Percentiles rank a stretch among this genome's conserved stretches.
Conservation (phyloP, 768 basidiomycete species). For the Xerocomus spinulosus region DNA sequence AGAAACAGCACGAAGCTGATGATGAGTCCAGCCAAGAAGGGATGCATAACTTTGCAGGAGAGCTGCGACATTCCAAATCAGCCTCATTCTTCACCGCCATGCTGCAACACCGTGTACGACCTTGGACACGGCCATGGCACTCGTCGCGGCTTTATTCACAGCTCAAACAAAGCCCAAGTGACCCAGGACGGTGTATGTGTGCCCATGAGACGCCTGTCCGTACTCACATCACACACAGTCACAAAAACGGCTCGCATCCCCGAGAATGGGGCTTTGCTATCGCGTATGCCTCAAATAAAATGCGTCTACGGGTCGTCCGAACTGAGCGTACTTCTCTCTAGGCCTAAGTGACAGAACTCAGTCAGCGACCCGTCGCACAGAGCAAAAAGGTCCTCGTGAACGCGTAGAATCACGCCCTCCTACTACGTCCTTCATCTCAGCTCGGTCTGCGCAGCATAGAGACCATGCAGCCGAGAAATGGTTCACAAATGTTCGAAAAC, state of each 20-base stretch:
- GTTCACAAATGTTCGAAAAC: slow-evolving; percentile 18
- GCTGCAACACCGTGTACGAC: slow-evolving; percentile 12
- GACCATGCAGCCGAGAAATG: slow-evolving; percentile 23
- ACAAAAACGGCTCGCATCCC: not conserved
- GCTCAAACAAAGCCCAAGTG: not conserved
- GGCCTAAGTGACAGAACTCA: slow-evolving; percentile 15
- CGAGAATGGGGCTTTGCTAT: slow-evolving; percentile 11
- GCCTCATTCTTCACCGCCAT: slow-evolving; percentile 11
- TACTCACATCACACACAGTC: slow-evolving; percentile 8
- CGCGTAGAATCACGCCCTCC: not conserved
- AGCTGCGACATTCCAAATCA: slow-evolving; percentile 9
- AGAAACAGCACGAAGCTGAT: slow-evolving; percentile 67
- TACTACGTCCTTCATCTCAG: slow-evolving; percentile 19
- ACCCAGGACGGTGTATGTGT: not conserved
- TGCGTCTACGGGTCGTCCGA: not conserved
- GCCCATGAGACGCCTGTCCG: not conserved
- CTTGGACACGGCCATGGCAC: slow-evolving; percentile 1
- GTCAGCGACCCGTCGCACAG: slow-evolving; percentile 3
- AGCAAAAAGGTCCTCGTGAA: not conserved
- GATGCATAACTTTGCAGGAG: slow-evolving; percentile 36
- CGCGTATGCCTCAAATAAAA: slow-evolving; percentile 19
- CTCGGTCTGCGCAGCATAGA: slow-evolving; percentile 19
- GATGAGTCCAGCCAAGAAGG: slow-evolving; percentile 54
- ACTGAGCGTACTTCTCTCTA: slow-evolving; percentile 1
- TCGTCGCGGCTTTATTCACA: slow-evolving; percentile 11